phyloP scores from a whole-genome alignment of 768 basidiomycete genomes.

The Termitomyces sp. region DNA sequence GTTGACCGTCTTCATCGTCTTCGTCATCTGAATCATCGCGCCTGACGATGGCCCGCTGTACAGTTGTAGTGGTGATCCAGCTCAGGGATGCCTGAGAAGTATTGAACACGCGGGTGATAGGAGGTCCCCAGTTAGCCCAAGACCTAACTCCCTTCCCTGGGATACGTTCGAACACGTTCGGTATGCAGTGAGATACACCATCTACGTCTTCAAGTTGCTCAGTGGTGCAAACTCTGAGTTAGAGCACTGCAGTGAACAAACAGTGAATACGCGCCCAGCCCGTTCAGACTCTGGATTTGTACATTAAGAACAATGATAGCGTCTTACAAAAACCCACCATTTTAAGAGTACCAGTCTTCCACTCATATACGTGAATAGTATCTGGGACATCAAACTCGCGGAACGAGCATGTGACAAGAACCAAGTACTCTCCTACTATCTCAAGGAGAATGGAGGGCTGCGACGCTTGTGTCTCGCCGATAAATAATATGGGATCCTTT shows the following conservation, averaged over 20 bases:
- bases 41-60: slow-evolving; percentile 17
- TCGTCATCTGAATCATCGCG: neutral
- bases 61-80: slow-evolving; percentile 19
- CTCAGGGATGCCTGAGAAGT: neutral
- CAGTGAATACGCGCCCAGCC: neutral
- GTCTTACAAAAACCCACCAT: slow-evolving; percentile 6
- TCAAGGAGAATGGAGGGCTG: slow-evolving; percentile 2
- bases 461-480: slow-evolving; percentile 16
- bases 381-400: slow-evolving; percentile 4
- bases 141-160: neutral
- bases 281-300: neutral
- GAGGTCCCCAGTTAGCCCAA: slow-evolving; percentile 19
- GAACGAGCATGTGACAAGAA: slow-evolving; percentile 8
- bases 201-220: no score
- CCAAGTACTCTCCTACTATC: no score
- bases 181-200: no score
- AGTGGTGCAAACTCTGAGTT: no score
- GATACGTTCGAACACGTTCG: neutral
- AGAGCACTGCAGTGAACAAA: slow-evolving; percentile 9
- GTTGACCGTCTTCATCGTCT: neutral
- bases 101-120: slow-evolving; percentile 15
- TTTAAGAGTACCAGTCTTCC: no score
- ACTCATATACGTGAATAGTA: slow-evolving; percentile 10
- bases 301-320: slow-evolving; percentile 11
- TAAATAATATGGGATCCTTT: slow-evolving; percentile 18